Evolutionary conservation across 176 grass and related monocot species (phyloP).

Genomic region (Juncus effusus): DNA sequence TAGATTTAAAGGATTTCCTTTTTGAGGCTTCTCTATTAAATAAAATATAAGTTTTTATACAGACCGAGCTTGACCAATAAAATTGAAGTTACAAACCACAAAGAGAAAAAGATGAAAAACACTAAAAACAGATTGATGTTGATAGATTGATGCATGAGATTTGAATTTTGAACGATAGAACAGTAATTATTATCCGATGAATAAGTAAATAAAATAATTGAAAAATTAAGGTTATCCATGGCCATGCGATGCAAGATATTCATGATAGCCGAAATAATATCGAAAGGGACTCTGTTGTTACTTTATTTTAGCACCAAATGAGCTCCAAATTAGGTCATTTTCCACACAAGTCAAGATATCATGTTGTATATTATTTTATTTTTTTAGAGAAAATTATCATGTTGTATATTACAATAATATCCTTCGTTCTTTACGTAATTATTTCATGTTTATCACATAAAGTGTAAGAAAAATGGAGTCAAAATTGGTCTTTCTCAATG

Average conservation of each 20-base stretch:
- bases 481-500: constrained; percentile 8
- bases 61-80: too few relatives aligned
- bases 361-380: too few relatives aligned
- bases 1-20: too few relatives aligned
- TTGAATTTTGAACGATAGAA: constrained; percentile 3
- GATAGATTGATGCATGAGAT: too few relatives aligned
- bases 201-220: constrained; percentile 12
- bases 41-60: too few relatives aligned
- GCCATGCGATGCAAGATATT: constrained; percentile 29
- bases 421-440: too few relatives aligned
- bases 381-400: neutral
- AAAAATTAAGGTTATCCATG: constrained; percentile 5
- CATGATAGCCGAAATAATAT: constrained; percentile 17
- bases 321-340: constrained; percentile 32
- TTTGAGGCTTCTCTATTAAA: too few relatives aligned
- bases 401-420: neutral
- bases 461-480: constrained; percentile 1
- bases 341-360: constrained; percentile 5
- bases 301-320: neutral
- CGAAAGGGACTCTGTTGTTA: constrained; percentile 28
- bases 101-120: too few relatives aligned
- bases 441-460: too few relatives aligned
- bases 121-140: too few relatives aligned
- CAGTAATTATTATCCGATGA: constrained; percentile 18
- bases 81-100: too few relatives aligned